Evolutionary conservation across 768 basidiomycete species (phyloP).

Genomic region (Epithele typhae): DNA sequence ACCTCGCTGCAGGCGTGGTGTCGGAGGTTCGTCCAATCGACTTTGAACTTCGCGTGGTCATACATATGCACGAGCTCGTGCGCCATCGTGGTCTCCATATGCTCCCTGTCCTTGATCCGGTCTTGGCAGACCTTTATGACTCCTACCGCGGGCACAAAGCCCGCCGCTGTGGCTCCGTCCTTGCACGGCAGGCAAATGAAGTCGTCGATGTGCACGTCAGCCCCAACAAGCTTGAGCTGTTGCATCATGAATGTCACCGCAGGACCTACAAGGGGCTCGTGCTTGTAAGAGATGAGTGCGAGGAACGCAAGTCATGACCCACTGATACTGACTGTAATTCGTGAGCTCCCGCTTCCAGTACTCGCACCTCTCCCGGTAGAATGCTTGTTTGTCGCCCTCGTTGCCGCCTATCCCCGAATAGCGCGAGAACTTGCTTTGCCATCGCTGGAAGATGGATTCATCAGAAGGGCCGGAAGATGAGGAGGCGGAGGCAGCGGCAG

Average conservation of each 20-base stretch:
- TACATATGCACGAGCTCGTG: slow-evolving; percentile 96
- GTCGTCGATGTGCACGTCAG: slow-evolving; percentile 64
- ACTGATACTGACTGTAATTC: slow-evolving; percentile 39
- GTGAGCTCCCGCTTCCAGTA: slow-evolving; percentile 47
- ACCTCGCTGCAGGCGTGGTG: slow-evolving; percentile 99
- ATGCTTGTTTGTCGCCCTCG: slow-evolving; percentile 28
- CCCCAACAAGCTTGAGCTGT: slow-evolving; percentile 76
- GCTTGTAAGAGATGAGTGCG: not conserved
- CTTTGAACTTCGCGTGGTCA: slow-evolving; percentile 92
- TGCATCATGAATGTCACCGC: slow-evolving; percentile 87
- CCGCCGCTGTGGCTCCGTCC: slow-evolving; percentile 69
- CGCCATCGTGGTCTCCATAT: slow-evolving; percentile 90
- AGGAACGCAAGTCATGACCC: too few species aligned
- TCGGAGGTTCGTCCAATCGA: slow-evolving; percentile 84
- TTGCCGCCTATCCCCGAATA: slow-evolving; percentile 50
- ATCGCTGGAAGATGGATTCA: slow-evolving; percentile 40
- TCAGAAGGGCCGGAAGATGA: slow-evolving; percentile 11
- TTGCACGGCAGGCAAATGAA: slow-evolving; percentile 86
- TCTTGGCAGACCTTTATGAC: slow-evolving; percentile 86
- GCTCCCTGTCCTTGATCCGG: slow-evolving; percentile 71
- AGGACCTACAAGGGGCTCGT: slow-evolving; percentile 52
- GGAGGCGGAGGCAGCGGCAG: slow-evolving; percentile 12
- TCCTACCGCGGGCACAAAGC: slow-evolving; percentile 74
- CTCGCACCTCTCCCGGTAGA: slow-evolving; percentile 43
- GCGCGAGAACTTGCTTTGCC: slow-evolving; percentile 44